A percentile compares a stretch with the other conserved stretches of the same genome.
Conservation (phyloP, 192 early-diverging fungal genomes). For the Coemansia brasiliensis region DNA sequence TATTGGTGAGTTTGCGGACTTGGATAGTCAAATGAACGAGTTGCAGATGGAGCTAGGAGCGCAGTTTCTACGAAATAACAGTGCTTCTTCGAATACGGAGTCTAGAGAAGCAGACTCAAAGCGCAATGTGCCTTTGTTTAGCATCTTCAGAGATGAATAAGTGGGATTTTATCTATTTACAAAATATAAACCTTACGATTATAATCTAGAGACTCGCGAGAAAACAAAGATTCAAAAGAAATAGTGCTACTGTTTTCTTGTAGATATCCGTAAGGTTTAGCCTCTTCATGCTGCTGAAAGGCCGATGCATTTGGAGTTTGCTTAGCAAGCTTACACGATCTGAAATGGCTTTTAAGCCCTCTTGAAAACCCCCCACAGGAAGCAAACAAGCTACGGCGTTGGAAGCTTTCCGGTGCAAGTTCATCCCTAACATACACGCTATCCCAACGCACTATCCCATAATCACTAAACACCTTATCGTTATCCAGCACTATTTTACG, state of each 20-base stretch:
- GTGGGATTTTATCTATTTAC: not conserved
- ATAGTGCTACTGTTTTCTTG: not conserved
- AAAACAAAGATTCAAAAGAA: not conserved
- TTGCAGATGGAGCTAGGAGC: constrained; percentile 36
- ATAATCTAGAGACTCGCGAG: constrained; percentile 8
- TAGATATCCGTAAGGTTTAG: constrained; percentile 3
- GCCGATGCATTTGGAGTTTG: not conserved
- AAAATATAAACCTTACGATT: not conserved
- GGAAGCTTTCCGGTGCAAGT: not conserved
- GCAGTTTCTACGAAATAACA: not conserved
- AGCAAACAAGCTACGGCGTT: too few species aligned
- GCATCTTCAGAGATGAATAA: constrained; percentile 15
- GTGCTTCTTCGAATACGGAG: too few species aligned
- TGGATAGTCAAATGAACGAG: constrained; percentile 47
- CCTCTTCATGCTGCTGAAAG: not conserved
- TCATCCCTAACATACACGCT: constrained; percentile 11
- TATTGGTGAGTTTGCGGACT: constrained; percentile 44
- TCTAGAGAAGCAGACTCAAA: too few species aligned
- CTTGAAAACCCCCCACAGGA: too few species aligned
- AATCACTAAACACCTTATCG: constrained; percentile 14
- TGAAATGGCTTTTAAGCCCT: too few species aligned
- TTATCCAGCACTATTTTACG: constrained; percentile 1
- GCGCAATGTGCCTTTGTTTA: constrained; percentile 3
- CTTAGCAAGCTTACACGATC: too few species aligned
- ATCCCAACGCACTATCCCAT: constrained; percentile 32